These are phyloP conservation scores for Cyclotella distinguenda DNA, from an alignment of 108 stramenopile species.

Conservation along the genomic window DNA sequence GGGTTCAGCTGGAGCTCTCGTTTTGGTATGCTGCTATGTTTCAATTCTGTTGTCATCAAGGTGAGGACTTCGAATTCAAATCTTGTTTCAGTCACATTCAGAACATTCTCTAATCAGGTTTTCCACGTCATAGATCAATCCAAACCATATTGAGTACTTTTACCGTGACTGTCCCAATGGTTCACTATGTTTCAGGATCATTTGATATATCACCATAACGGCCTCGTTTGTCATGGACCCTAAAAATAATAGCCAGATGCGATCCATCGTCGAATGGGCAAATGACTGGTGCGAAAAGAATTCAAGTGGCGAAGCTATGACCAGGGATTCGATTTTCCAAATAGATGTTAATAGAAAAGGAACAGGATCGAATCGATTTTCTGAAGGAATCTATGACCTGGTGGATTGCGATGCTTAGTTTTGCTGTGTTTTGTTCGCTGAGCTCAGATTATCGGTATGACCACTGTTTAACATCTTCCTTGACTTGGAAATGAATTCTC, in stretches of 20 bases:
- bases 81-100: too few species aligned
- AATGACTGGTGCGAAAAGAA: conserved; percentile 29
- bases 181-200: conserved; percentile 35
- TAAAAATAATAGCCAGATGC: conserved; percentile 25
- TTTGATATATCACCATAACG: conserved; percentile 16
- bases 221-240: conserved; percentile 9
- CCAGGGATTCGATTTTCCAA: background rate
- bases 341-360: background rate
- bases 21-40: conserved; percentile 31
- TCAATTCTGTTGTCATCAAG: conserved; percentile 39
- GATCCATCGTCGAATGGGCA: conserved; percentile 6
- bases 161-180: conserved; percentile 26
- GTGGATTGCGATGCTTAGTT: too few species aligned
- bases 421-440: too few species aligned
- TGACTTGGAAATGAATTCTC: too few species aligned
- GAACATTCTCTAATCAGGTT: background rate
- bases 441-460: too few species aligned
- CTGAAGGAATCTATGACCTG: background rate
- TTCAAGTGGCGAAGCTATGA: background rate
- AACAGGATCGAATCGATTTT: background rate
- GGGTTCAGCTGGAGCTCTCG: conserved; percentile 34
- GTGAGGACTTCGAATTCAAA: background rate
- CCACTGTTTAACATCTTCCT: too few species aligned
- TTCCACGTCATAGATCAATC: conserved; percentile 30
- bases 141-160: conserved; percentile 36